phyloP scores from a whole-genome alignment of 1,284 basidiomycete species.

The Trichosporon sp. region DNA sequence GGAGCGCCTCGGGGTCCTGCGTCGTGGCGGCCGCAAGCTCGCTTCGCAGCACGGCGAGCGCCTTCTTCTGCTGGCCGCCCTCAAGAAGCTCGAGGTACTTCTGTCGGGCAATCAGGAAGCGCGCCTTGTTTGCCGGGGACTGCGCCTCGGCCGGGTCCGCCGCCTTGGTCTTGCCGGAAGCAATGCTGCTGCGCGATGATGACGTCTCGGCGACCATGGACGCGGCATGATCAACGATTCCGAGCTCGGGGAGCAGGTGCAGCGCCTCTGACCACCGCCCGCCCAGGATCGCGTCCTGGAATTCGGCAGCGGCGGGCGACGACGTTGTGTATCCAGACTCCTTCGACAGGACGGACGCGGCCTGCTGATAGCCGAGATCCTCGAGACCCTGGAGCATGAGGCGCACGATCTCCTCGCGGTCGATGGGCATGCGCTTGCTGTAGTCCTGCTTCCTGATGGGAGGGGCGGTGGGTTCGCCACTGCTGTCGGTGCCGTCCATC shows the following conservation, averaged over 20 bases:
- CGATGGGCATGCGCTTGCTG: conserved; percentile 53
- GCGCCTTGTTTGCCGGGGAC: conserved; percentile 54
- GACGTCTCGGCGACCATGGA: conserved; percentile 8
- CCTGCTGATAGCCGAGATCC: conserved; percentile 90
- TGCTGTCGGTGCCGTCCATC: conserved; percentile 19
- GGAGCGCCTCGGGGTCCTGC: conserved; percentile 69
- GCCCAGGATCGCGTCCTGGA: conserved; percentile 73
- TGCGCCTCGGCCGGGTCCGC: conserved; percentile 49
- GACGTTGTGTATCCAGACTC: conserved; percentile 92
- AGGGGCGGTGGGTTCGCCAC: conserved; percentile 6
- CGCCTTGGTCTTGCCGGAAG: conserved; percentile 30
- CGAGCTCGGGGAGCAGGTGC: conserved; percentile 62
- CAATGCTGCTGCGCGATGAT: conserved; percentile 31
- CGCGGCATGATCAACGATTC: conserved; percentile 50
- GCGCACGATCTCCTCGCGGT: conserved; percentile 86
- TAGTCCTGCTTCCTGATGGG: conserved; percentile 15
- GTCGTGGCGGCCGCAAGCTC: conserved; percentile 73
- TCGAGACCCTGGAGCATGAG: conserved; percentile 83
- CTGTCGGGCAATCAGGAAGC: conserved; percentile 85
- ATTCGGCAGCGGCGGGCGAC: conserved; percentile 68
- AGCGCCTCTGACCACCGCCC: conserved; percentile 83
- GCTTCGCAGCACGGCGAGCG: conserved; percentile 77
- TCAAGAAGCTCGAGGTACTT: conserved; percentile 96
- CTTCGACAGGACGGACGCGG: conserved; percentile 78
- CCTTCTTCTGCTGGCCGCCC: conserved; percentile 70